Evolutionary conservation across 371 early-diverging fungal genomes (phyloP).

Genomic region (Mucor plumbeus): DNA sequence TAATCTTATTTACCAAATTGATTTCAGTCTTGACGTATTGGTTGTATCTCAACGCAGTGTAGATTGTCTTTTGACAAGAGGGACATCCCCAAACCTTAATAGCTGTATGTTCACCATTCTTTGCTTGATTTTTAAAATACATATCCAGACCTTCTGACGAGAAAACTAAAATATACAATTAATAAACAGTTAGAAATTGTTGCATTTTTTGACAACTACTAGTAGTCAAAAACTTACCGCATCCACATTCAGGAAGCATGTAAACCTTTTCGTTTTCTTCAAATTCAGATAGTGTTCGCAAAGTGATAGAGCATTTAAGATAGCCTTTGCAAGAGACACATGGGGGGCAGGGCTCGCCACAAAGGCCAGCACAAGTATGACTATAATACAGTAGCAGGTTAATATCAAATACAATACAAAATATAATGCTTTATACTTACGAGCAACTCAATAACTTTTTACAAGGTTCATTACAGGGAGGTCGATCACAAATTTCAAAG

Average conservation of each 20-base stretch:
- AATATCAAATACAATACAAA: neutral
- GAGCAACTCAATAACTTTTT: slow-evolving; percentile 30
- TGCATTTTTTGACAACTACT: neutral
- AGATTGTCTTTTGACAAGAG: slow-evolving; percentile 44
- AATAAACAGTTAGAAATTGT: neutral
- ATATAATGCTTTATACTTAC: slow-evolving; percentile 29
- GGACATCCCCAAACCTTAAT: slow-evolving; percentile 59
- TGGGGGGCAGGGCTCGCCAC: slow-evolving; percentile 56
- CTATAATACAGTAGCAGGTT: slow-evolving; percentile 18
- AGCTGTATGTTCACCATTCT: slow-evolving; percentile 50
- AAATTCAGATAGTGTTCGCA: slow-evolving; percentile 43
- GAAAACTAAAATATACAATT: slow-evolving; percentile 32
- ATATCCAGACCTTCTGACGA: slow-evolving; percentile 44
- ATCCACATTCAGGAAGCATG: slow-evolving; percentile 54
- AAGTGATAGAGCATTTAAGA: slow-evolving; percentile 41
- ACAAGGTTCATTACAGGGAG: slow-evolving; percentile 47
- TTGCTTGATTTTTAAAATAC: slow-evolving; percentile 46
- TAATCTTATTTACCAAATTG: slow-evolving; percentile 48
- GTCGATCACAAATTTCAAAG: slow-evolving; percentile 54
- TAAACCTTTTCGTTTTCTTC: slow-evolving; percentile 40
- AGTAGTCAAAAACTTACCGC: slow-evolving; percentile 35
- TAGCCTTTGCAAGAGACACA: slow-evolving; percentile 39
- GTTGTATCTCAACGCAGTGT: slow-evolving; percentile 48
- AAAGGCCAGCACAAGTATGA: slow-evolving; percentile 51
- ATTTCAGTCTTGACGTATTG: slow-evolving; percentile 51